A percentile compares a stretch with the other conserved stretches of the same genome.
Evolutionary conservation across 2,329 filamentous ascomycete species (phyloP).

Genomic region (Hansfordia pulvinata): DNA sequence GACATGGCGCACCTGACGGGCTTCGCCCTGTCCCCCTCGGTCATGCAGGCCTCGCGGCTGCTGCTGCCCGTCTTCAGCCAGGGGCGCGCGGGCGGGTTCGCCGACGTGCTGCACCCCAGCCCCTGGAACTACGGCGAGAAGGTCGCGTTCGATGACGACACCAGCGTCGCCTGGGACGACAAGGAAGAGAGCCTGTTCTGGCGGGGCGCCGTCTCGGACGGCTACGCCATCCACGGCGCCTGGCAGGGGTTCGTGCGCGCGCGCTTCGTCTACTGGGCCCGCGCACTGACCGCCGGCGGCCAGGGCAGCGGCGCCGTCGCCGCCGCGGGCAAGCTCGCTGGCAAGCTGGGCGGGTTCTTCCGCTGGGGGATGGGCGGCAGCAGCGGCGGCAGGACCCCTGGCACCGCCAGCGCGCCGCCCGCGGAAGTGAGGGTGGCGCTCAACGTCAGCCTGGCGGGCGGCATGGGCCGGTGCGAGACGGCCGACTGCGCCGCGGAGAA

Average conservation of each 20-base stretch:
- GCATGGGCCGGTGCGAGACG: conserved; percentile 17
- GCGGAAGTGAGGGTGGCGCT: too few relatives aligned
- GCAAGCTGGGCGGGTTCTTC: too few relatives aligned
- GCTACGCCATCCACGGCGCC: conserved; percentile 29
- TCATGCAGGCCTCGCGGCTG: conserved; percentile 25
- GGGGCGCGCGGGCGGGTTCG: conserved; percentile 37
- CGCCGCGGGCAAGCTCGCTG: conserved; percentile 3
- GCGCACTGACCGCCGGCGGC: too few relatives aligned
- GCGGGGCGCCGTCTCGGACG: conserved; percentile 39
- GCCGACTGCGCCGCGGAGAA: conserved; percentile 18
- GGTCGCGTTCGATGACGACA: conserved; percentile 21
- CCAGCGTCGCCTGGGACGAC: conserved; percentile 28
- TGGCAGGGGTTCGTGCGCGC: conserved; percentile 48
- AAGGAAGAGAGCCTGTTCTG: conserved; percentile 38
- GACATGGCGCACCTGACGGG: conserved; percentile 35
- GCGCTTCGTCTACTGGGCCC: conserved; percentile 41
- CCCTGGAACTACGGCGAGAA: conserved; percentile 25
- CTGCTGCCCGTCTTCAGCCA: conserved; percentile 43
- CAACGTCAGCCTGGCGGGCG: conserved; percentile 25
- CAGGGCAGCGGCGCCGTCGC: too few relatives aligned
- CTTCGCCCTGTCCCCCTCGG: conserved; percentile 31
- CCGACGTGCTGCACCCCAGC: conserved; percentile 32
- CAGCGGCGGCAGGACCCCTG: too few relatives aligned
- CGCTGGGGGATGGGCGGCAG: too few relatives aligned
- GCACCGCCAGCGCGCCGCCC: too few relatives aligned